Base-by-base conservation (phyloP, 768 basidiomycete genomes). In the Filobasidium wieringae region DNA sequence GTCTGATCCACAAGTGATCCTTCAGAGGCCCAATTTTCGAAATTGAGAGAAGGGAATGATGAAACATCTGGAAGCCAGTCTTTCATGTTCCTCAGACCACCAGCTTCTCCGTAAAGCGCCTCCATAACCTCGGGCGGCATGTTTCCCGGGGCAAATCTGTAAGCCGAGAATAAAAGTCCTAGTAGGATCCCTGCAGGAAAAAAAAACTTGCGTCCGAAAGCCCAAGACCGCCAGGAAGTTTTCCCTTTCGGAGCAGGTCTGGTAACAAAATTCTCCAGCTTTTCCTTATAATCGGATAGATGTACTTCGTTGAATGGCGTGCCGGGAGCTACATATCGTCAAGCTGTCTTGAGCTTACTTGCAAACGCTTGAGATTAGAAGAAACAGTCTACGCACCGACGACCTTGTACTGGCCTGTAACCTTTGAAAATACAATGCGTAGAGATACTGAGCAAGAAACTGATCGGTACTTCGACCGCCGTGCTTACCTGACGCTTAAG, bases 201-300 rank as follows among this genome's bases (percentile, higher is more conserved):
- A 47, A 63, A 55, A 40, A 71, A 69, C 40, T 67, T 73, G n/a
- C 68, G 59, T 5, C 70, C 69, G 52, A 69, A 67, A 5, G 65
- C 27, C 68, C 67, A 71, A 26, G 59, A 51, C 52, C 58, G 64
- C 68, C 69, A 72, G 7, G 59, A 49, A 39, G 24, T 26, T 19
- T 27, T 4, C 3, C 9, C 39, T n/a, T 53, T 41, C 17, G 19
- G 36, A 22, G 32, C 11, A 33, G n/a, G 39, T 59, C 36, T 57
- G 8, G 56, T 15, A 4, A 31, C n/a, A n/a, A n/a, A 29, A 5
- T 34, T 17, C 41, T 51, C 51, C 14, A 29, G 27, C 36, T 57
- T 57, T 29, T 45, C 6, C 17, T 19, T 40, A 5, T 7, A 17
- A 33, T 19, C 43, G 33, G 30, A 29, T 51, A 29, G 51, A 37